Percentiles rank a stretch among this genome's conserved stretches.
Evolutionary conservation across 306 rosid genomes (phyloP).

Genomic region (Mucuna pruriens): DNA sequence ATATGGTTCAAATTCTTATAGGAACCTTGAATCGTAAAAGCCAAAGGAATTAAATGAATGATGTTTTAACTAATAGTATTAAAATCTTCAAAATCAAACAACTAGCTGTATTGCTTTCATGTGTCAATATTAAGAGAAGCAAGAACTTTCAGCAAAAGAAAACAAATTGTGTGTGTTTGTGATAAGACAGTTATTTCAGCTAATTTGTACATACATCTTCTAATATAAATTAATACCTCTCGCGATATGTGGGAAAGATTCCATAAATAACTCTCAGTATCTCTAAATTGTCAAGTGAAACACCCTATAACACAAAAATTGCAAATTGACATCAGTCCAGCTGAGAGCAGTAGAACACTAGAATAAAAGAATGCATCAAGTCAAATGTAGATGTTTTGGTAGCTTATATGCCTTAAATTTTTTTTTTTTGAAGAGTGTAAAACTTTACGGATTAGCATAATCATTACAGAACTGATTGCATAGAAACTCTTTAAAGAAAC

Average conservation of each 20-base stretch:
- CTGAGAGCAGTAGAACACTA: background rate
- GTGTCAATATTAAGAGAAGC: background rate
- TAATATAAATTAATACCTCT: slow-evolving; percentile 62
- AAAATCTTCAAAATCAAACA: background rate
- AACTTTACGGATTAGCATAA: slow-evolving; percentile 10
- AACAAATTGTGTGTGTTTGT: background rate
- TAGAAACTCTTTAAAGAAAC: background rate
- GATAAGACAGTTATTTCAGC: background rate
- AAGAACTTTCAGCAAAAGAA: background rate
- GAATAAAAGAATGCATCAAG: background rate
- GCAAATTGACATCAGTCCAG: slow-evolving; percentile 27
- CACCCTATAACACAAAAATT: slow-evolving; percentile 60
- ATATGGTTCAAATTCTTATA: slow-evolving; percentile 7
- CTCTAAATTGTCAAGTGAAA: slow-evolving; percentile 78
- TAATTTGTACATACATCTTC: slow-evolving; percentile 25
- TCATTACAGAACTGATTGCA: background rate
- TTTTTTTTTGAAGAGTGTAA: background rate
- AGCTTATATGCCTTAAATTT: background rate
- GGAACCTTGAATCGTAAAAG: background rate
- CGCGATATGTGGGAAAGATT: slow-evolving; percentile 83
- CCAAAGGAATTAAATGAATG: background rate
- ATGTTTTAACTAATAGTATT: background rate
- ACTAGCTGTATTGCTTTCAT: background rate
- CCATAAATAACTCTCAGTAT: slow-evolving; percentile 83
- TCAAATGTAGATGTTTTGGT: background rate